These are phyloP conservation scores for Russula foetens DNA, from an alignment of 768 basidiomycete species.

Conservation along the genomic window DNA sequence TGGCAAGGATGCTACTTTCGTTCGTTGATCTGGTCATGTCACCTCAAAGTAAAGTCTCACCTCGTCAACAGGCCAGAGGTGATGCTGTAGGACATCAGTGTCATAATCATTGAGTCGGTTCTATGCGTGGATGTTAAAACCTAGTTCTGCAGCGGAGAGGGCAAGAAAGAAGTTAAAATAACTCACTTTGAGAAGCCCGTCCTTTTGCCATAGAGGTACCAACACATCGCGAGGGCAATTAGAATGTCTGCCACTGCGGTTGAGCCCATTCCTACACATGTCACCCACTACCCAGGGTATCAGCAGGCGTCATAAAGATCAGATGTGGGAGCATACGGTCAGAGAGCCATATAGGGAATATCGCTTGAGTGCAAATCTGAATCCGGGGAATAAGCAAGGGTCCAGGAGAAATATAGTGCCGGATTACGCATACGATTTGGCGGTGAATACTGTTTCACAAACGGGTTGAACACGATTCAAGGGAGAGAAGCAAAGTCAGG, in stretches of 20 bases:
- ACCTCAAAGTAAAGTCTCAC: slow-evolving; percentile 1
- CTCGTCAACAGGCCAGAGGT: slow-evolving; percentile 24
- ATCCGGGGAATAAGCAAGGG: slow-evolving; percentile 11
- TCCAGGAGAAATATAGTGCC: background rate
- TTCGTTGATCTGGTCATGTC: background rate
- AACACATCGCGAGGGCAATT: slow-evolving; percentile 41
- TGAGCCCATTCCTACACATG: slow-evolving; percentile 37
- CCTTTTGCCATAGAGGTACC: slow-evolving; percentile 37
- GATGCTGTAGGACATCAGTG: slow-evolving; percentile 24
- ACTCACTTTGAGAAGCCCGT: slow-evolving; percentile 39
- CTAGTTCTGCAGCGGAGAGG: background rate
- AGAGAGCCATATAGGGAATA: slow-evolving; percentile 29
- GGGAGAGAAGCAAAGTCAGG: background rate
- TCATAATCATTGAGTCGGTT: slow-evolving; percentile 24
- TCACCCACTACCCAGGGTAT: slow-evolving; percentile 35
- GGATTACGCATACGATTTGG: slow-evolving; percentile 32
- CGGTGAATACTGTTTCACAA: slow-evolving; percentile 35
- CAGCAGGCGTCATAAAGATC: background rate
- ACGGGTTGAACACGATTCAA: background rate
- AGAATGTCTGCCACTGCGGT: slow-evolving; percentile 43
- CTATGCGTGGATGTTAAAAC: slow-evolving; percentile 7
- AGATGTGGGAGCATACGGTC: slow-evolving; percentile 22
- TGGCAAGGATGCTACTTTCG: slow-evolving; percentile 18
- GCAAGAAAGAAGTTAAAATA: background rate
- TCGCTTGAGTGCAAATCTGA: slow-evolving; percentile 25